phyloP scores from a whole-genome alignment of 1,139 yeast genomes.

The Yamadazyma jaroonii region DNA sequence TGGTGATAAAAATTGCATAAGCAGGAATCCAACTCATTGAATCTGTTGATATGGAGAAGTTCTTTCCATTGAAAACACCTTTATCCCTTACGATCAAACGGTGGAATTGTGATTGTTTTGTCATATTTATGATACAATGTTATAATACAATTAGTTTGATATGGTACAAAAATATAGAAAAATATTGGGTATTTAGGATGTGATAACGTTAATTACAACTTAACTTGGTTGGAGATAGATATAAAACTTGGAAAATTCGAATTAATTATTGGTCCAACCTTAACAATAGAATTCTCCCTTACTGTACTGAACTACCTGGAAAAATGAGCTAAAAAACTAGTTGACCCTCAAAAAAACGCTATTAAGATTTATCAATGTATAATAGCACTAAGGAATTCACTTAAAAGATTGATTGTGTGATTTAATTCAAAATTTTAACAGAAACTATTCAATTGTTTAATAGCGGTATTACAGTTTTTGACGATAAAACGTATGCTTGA shows the following conservation, averaged over 20 bases:
- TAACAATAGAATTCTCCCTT: conserved; percentile 1
- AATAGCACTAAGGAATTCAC: no score
- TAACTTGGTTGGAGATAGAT: no score
- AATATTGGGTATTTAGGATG: background rate
- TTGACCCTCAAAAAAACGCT: background rate
- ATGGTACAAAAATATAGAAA: background rate
- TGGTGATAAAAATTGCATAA: conserved; percentile 31
- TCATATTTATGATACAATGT: conserved; percentile 22
- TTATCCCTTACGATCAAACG: conserved; percentile 31
- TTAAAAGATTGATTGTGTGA: no score
- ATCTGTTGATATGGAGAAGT: conserved; percentile 38
- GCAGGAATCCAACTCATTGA: conserved; percentile 37
- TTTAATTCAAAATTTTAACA: background rate
- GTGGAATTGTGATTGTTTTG: conserved; percentile 55
- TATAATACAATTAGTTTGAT: background rate
- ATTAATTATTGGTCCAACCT: background rate
- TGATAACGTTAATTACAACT: no score
- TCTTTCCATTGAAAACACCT: conserved; percentile 35
- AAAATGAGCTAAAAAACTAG: background rate
- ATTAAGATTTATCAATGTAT: background rate
- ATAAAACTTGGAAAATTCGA: background rate
- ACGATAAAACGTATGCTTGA: conserved; percentile 1
- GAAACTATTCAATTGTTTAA: no score
- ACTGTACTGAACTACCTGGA: background rate
- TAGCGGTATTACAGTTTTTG: background rate